A percentile compares a stretch with the other conserved stretches of the same genome.
Conservation (phyloP, 495 filamentous ascomycete genomes). For the Articulospora tetracladia region DNA sequence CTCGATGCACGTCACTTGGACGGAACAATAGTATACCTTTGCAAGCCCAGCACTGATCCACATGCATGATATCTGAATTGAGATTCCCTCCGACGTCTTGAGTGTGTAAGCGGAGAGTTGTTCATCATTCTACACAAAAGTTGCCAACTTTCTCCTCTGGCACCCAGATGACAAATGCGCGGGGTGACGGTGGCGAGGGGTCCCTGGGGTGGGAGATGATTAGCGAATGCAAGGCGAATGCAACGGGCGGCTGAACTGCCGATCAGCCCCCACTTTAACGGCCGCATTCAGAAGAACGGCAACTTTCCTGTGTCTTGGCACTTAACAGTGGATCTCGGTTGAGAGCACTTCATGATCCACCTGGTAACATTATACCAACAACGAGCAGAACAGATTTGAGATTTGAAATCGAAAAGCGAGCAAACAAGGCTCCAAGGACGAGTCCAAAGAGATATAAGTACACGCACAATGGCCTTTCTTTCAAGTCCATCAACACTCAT, state of each 20-base stretch:
- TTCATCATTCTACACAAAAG: constrained; percentile 17
- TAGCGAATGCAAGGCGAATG: no score
- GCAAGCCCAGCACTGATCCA: constrained; percentile 22
- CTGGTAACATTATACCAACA: no score
- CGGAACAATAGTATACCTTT: constrained; percentile 17
- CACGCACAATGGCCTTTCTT: neutral
- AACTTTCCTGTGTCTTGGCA: constrained; percentile 11
- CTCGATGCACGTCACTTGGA: neutral
- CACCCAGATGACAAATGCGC: constrained; percentile 13
- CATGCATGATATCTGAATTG: constrained; percentile 10
- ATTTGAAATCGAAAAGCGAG: constrained; percentile 11
- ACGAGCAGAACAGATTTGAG: neutral
- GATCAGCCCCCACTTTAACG: neutral
- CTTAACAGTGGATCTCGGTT: neutral
- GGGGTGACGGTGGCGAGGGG: no score
- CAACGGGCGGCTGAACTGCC: no score
- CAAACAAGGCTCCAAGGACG: constrained; percentile 6
- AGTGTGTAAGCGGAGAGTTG: constrained; percentile 15
- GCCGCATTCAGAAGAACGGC: constrained; percentile 9
- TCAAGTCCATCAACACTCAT: constrained; percentile 6
- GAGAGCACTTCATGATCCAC: no score
- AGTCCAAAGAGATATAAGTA: constrained; percentile 7
- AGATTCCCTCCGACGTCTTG: constrained; percentile 5
- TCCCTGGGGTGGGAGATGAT: no score
- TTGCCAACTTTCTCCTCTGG: constrained; percentile 9